phyloP scores from a whole-genome alignment of 2,329 filamentous ascomycete genomes.

The Pleurostoma richardsiae region DNA sequence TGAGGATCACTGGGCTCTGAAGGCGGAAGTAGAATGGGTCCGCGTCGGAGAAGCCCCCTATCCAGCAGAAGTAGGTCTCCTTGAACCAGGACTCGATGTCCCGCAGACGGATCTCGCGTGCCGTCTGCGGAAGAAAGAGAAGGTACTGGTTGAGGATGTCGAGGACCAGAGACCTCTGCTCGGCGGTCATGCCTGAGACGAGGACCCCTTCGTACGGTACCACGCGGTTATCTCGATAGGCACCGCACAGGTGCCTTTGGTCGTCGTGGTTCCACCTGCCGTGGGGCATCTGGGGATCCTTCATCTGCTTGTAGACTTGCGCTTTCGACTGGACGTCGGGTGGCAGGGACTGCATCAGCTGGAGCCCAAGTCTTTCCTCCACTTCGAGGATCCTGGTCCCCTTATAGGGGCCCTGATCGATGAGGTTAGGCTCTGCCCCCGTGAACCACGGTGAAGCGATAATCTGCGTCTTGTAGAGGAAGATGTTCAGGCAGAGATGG shows the following conservation, averaged over 20 bases:
- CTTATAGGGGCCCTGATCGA: slow-evolving; percentile 57
- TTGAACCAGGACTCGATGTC: slow-evolving; percentile 49
- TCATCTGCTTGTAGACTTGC: slow-evolving; percentile 53
- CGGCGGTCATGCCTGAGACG: slow-evolving; percentile 39
- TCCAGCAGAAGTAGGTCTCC: slow-evolving; percentile 81
- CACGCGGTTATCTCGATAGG: slow-evolving; percentile 71
- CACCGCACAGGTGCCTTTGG: slow-evolving; percentile 72
- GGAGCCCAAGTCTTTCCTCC: slow-evolving; percentile 61
- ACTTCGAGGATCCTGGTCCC: slow-evolving; percentile 62
- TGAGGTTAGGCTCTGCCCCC: slow-evolving; percentile 72
- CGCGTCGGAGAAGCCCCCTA: slow-evolving; percentile 60
- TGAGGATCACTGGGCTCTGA: slow-evolving; percentile 68
- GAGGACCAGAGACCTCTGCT: slow-evolving; percentile 50
- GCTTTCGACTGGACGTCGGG: slow-evolving; percentile 40
- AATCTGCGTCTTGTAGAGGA: slow-evolving; percentile 61
- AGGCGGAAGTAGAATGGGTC: slow-evolving; percentile 76
- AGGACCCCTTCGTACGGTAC: slow-evolving; percentile 69
- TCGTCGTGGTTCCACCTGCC: slow-evolving; percentile 78
- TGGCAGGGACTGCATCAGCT: slow-evolving; percentile 62
- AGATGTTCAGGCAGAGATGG: slow-evolving; percentile 69
- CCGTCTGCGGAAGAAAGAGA: slow-evolving; percentile 57
- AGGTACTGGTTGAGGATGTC: slow-evolving; percentile 60
- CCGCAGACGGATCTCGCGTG: slow-evolving; percentile 49
- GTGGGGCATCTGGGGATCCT: slow-evolving; percentile 60
- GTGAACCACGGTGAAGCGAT: slow-evolving; percentile 72